These are phyloP conservation scores for Aschersonia sp. DNA, from an alignment of 2,329 filamentous ascomycete genomes.

Conservation along the genomic window DNA sequence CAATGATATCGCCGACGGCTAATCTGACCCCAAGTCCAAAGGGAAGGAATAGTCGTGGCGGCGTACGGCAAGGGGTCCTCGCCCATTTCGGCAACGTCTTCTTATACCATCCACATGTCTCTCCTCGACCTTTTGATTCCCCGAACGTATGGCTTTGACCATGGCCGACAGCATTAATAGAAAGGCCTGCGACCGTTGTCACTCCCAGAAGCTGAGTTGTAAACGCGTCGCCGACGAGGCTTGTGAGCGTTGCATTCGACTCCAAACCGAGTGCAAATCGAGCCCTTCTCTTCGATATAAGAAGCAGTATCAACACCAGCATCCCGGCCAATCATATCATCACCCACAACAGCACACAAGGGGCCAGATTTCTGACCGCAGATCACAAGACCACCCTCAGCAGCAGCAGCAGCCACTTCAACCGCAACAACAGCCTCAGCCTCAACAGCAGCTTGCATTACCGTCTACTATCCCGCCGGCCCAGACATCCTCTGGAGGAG, in stretches of 20 bases:
- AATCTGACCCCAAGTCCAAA: not conserved
- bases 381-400: constrained; percentile 6
- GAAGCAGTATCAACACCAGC: constrained; percentile 17
- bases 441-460: constrained; percentile 2
- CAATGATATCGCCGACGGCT: constrained; percentile 2
- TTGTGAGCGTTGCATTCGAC: constrained; percentile 27
- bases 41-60: constrained; percentile 3
- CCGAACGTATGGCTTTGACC: constrained; percentile 13
- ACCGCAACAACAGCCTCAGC: constrained; percentile 4
- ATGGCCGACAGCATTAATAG: constrained; percentile 24
- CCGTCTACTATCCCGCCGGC: constrained; percentile 2
- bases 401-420: constrained; percentile 7
- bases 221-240: constrained; percentile 23
- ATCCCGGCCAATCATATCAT: constrained; percentile 4
- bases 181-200: constrained; percentile 32
- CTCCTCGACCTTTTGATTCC: constrained; percentile 8
- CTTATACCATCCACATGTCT: constrained; percentile 16
- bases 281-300: constrained; percentile 25
- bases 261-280: constrained; percentile 27
- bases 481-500: constrained; percentile 1
- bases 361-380: not conserved
- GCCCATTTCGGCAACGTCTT: constrained; percentile 9
- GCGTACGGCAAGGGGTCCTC: constrained; percentile 4
- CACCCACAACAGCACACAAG: constrained; percentile 5
- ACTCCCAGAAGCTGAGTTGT: constrained; percentile 30